These are phyloP conservation scores for Globisporangium splendens DNA, from an alignment of 352 stramenopile genomes.

Conservation along the genomic window DNA sequence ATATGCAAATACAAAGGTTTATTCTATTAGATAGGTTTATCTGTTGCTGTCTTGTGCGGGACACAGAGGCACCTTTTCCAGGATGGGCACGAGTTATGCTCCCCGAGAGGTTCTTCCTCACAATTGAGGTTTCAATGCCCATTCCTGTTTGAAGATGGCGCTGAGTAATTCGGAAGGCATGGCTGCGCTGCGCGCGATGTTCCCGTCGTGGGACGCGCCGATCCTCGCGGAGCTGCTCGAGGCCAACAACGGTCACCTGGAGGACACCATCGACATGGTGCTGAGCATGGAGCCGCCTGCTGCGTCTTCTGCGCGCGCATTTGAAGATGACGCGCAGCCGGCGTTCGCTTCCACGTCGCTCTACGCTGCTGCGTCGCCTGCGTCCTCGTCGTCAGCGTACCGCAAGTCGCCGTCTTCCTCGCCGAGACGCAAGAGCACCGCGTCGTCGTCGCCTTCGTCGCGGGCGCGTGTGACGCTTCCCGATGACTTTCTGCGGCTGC, in stretches of 20 bases:
- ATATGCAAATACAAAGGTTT: not conserved
- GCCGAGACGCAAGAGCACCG: slow-evolving; percentile 13
- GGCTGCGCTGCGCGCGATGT: slow-evolving; percentile 64
- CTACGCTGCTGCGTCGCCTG: slow-evolving; percentile 7
- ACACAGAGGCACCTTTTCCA: no score
- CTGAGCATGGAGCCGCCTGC: slow-evolving; percentile 62
- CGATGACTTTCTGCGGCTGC: slow-evolving; percentile 72
- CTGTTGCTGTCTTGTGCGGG: no score
- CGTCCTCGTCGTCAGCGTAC: slow-evolving; percentile 2
- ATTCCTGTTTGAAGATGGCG: slow-evolving; percentile 30
- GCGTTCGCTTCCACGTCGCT: not conserved
- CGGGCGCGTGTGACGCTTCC: slow-evolving; percentile 37
- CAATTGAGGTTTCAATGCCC: no score
- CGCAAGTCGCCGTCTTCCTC: slow-evolving; percentile 10
- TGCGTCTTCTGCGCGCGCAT: not conserved
- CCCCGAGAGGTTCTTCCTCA: not conserved
- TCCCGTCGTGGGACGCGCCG: slow-evolving; percentile 66
- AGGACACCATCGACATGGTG: slow-evolving; percentile 72
- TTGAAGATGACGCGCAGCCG: slow-evolving; percentile 2
- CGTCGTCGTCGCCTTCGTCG: slow-evolving; percentile 4
- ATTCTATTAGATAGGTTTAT: slow-evolving; percentile 2
- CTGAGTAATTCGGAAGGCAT: slow-evolving; percentile 61
- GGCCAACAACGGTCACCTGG: slow-evolving; percentile 60
- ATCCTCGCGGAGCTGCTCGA: slow-evolving; percentile 61
- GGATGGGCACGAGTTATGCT: not conserved